Base-by-base conservation (phyloP, 208 protist genomes). In the Trypanosoma conorhini region DNA sequence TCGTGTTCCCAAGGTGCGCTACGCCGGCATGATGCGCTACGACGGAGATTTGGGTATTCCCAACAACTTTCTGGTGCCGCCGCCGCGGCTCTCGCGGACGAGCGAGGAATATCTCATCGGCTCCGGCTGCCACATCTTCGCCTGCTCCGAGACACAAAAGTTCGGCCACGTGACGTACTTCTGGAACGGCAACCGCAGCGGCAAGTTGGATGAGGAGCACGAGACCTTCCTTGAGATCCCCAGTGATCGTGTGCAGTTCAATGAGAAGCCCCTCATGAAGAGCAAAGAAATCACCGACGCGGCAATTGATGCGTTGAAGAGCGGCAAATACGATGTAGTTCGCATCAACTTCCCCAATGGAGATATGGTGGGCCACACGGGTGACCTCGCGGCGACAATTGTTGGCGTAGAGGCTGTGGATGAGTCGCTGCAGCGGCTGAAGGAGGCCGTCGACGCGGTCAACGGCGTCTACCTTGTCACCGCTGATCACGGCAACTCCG, bases 101-200 rank as follows among this genome's bases (percentile, higher is more conserved):
- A 93, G 89, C 40, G 89, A 94, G 80, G 90, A 98, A 77, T 98
- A 96, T 76, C 81, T 97, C 31, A 83, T 84, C 70, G 81, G 76
- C 71, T 87, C 76, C 21, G 95, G 88, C 21, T 69, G 97, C 52
- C 79, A 91, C 56, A 91, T 96, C 55, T 98, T 94, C 62, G 97
- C 95, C 67, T 92, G 93, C 81, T 96, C 95, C 26, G 95, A 98
- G 83, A 98, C 97, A 33, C 96, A 98, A 79, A 98, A 98, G 93
- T 98, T 97, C 73, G 95, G 95, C 42, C 96, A 98, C 80, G 96
- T 98, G 42, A 98, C 96, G 5, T 98, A 97, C 91, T 98, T 98
- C 80, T 98, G 92, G 92, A 98, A 98, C 77, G 97, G 97, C 57
- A 98, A 98, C 88, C 86, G 93, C 74, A 94, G 83, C 64, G 97